Evolutionary conservation across 1,284 basidiomycete genomes (phyloP).

Genomic region (Pterula multifida): DNA sequence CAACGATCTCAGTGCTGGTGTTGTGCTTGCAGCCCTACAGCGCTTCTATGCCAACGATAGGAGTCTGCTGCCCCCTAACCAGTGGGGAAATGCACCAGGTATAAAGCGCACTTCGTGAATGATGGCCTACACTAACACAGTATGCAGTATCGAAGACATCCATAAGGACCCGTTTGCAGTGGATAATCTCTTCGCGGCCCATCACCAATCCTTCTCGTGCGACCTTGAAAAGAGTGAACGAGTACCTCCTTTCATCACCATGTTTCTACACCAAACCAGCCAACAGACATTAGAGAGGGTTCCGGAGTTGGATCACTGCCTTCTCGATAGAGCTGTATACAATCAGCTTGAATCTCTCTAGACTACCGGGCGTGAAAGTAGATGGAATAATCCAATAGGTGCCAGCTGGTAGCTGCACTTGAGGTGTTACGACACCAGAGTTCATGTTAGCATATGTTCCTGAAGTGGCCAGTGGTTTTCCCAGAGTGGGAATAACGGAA

Average conservation of each 20-base stretch:
- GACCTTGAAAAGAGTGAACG: slow-evolving; percentile 70
- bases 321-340: slow-evolving; percentile 38
- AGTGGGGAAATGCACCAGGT: not conserved
- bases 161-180: slow-evolving; percentile 59
- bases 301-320: slow-evolving; percentile 5
- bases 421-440: slow-evolving; percentile 56
- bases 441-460: slow-evolving; percentile 68
- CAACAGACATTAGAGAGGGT: not conserved
- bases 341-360: slow-evolving; percentile 47
- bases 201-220: slow-evolving; percentile 63
- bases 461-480: slow-evolving; percentile 48
- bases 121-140: slow-evolving; percentile 34
- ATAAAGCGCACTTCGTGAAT: slow-evolving; percentile 1
- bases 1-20: slow-evolving; percentile 50
- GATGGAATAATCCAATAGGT: slow-evolving; percentile 66
- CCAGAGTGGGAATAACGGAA: slow-evolving; percentile 16
- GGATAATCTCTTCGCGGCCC: slow-evolving; percentile 67
- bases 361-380: slow-evolving; percentile 51
- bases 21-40: slow-evolving; percentile 45
- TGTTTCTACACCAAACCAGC: not conserved
- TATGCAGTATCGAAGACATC: slow-evolving; percentile 14
- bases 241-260: slow-evolving; percentile 44
- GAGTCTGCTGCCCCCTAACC: slow-evolving; percentile 11
- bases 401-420: slow-evolving; percentile 39
- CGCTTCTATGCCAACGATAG: slow-evolving; percentile 48